phyloP scores from a whole-genome alignment of 1,284 basidiomycete species.

The Irpex lacteus region DNA sequence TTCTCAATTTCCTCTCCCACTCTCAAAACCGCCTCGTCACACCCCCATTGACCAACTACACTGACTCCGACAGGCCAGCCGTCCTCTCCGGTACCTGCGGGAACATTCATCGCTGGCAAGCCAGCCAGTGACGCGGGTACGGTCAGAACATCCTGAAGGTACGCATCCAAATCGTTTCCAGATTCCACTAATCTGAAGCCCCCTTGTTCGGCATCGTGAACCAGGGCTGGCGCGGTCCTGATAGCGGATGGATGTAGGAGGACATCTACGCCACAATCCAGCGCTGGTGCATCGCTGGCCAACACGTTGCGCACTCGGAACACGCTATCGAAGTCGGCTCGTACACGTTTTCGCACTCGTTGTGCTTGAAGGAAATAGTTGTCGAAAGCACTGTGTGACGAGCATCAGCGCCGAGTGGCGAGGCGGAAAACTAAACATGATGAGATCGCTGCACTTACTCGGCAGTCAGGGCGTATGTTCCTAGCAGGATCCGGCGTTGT shows the following conservation, averaged over 20 bases:
- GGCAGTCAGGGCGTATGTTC: conserved; percentile 89
- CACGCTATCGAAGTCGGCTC: conserved; percentile 71
- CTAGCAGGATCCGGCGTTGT: conserved; percentile 84
- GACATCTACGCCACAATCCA: conserved; percentile 61
- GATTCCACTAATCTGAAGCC: neutral
- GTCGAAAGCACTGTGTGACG: conserved; percentile 76
- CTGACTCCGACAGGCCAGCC: conserved; percentile 89
- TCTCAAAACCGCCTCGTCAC: conserved; percentile 62
- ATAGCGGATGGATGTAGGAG: conserved; percentile 88
- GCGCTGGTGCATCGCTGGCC: neutral
- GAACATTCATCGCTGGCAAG: conserved; percentile 80
- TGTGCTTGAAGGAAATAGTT: conserved; percentile 96
- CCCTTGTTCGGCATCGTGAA: neutral
- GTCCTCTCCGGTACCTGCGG: conserved; percentile 48
- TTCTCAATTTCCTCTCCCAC: conserved; percentile 43
- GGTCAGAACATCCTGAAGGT: conserved; percentile 91
- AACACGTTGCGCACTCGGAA: conserved; percentile 60
- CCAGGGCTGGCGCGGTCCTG: conserved; percentile 66
- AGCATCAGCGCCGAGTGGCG: neutral
- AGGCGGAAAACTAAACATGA: neutral
- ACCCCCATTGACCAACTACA: conserved; percentile 89
- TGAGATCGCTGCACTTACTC: conserved; percentile 54
- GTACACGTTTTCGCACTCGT: conserved; percentile 69
- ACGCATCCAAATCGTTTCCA: conserved; percentile 44
- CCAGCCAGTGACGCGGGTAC: conserved; percentile 92